These are phyloP conservation scores for Pseudopyricularia javanii DNA, from an alignment of 2,329 filamentous ascomycete species.

Conservation along the genomic window DNA sequence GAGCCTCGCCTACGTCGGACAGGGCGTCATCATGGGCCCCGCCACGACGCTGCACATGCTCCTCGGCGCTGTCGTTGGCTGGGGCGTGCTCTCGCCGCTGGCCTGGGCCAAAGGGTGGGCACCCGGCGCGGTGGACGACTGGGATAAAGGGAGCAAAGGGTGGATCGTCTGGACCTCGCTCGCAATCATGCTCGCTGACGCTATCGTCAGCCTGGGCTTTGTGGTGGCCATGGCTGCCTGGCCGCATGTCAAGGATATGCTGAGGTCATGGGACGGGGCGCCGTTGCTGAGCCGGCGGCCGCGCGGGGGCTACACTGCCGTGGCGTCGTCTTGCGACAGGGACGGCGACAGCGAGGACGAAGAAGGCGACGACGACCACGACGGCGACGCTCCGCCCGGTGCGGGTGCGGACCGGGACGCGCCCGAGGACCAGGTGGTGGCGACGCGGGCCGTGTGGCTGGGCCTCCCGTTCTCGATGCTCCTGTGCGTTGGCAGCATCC, in stretches of 20 bases:
- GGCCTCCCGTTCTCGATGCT: slow-evolving; percentile 64
- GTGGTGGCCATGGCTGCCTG: slow-evolving; percentile 42
- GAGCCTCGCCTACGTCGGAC: slow-evolving; percentile 91
- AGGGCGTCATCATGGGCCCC: slow-evolving; percentile 97
- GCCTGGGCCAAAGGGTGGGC: slow-evolving; percentile 84
- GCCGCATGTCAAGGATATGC: not conserved
- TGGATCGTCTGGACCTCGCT: slow-evolving; percentile 98
- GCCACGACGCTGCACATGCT: slow-evolving; percentile 94
- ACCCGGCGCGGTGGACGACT: slow-evolving; percentile 72
- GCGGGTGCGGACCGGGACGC: slow-evolving; percentile 56
- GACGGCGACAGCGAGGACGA: not conserved
- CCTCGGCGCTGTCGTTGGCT: slow-evolving; percentile 76
- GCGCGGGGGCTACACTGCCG: not conserved
- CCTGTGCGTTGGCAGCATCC: slow-evolving; percentile 72
- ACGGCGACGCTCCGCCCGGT: not conserved
- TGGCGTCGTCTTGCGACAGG: not conserved
- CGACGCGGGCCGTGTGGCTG: slow-evolving; percentile 56
- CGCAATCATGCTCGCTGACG: slow-evolving; percentile 93
- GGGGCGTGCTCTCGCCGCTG: slow-evolving; percentile 80
- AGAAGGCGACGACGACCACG: not conserved
- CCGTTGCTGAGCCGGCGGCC: not conserved
- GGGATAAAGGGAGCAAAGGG: slow-evolving; percentile 87
- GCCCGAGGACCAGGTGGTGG: slow-evolving; percentile 70
- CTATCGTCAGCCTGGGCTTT: slow-evolving; percentile 76
- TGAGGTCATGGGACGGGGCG: not conserved